These are phyloP conservation scores for Leccinum solheimii DNA, from an alignment of 1,284 basidiomycete species.

Conservation along the genomic window DNA sequence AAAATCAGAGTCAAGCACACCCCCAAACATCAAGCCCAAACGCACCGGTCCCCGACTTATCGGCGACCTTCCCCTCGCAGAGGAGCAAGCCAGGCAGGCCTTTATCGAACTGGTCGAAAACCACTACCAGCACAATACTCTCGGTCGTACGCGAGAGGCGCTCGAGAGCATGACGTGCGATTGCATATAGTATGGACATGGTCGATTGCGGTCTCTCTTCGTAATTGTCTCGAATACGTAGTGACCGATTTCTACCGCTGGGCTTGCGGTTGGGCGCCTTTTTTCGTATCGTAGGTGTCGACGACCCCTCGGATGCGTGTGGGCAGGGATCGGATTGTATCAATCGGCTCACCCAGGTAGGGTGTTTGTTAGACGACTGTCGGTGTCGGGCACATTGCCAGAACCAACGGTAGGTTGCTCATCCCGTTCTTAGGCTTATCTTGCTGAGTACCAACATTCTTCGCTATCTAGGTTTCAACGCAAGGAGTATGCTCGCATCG, in stretches of 20 bases:
- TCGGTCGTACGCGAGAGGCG: slow-evolving; percentile 86
- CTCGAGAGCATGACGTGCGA: slow-evolving; percentile 94
- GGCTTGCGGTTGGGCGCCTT: slow-evolving; percentile 21
- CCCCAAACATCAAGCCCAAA: slow-evolving; percentile 33
- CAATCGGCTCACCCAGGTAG: slow-evolving; percentile 96
- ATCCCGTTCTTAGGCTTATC: slow-evolving; percentile 11
- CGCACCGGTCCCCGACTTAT: slow-evolving; percentile 63
- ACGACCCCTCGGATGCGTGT: slow-evolving; percentile 71
- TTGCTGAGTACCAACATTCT: slow-evolving; percentile 7
- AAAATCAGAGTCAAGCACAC: slow-evolving; percentile 35
- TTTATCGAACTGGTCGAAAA: slow-evolving; percentile 79
- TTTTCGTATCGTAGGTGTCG: slow-evolving; percentile 44
- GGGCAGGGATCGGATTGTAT: slow-evolving; percentile 93
- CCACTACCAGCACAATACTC: slow-evolving; percentile 84
- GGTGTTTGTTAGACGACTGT: slow-evolving; percentile 89
- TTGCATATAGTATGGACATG: slow-evolving; percentile 71
- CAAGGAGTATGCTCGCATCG: slow-evolving; percentile 82
- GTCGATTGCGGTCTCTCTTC: slow-evolving; percentile 50
- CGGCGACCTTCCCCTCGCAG: slow-evolving; percentile 73
- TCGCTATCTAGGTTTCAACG: slow-evolving; percentile 73
- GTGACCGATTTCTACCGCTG: slow-evolving; percentile 22
- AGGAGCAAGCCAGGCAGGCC: slow-evolving; percentile 69
- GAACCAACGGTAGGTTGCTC: slow-evolving; percentile 81
- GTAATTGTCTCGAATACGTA: slow-evolving; percentile 30
- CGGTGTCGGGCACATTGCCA: slow-evolving; percentile 80